Base-by-base conservation (phyloP, 2,329 filamentous ascomycete genomes). In the Colletotrichum sp. region DNA sequence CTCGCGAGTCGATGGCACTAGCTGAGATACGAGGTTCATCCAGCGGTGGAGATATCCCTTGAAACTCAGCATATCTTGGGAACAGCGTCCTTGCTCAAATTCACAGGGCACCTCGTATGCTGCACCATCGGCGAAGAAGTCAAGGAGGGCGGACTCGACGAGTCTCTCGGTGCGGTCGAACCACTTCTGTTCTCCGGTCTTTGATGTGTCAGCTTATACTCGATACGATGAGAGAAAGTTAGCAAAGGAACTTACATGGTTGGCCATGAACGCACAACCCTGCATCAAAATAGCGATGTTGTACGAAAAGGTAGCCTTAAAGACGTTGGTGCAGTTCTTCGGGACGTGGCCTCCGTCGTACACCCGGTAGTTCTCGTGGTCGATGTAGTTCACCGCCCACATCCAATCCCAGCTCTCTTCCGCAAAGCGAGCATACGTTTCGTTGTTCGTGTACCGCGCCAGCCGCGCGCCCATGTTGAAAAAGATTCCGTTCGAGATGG, bases 31-130 rank as follows among this genome's bases (percentile, higher is more conserved):
- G 25, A 89, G 87, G 4, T 90, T 87, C 79, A 95, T 86, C 91
- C 93, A 94, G 55, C 92, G 90, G 78, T 92, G 88, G 19, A 94
- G 86, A 72, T 93, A 92, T 36, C 93, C 93, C 83, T 95, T 95
- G 89, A 94, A 96, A 2, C 91, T 91, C 74, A 91, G 85, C 87
- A 95, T 94, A 79, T 96, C 95, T 61, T 90, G 88, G 73, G 93
- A 92, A 86, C 94, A 96, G 30, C 85, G 88, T 22, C 81, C 84
- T 2, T 87, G 84, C 25, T 82, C 80, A 34, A 81, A 79, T 78
- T 95, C 93, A 84, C 94, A 96, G 12, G 91, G 87, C 3, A 90
- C 83, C 82, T 95, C 94, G 64, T 86, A 90, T 79, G 94, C 91
- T 77, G 92, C 86, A 59, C 88, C 87, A 34, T 89, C 82, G 48